Base-by-base conservation (phyloP, 2,329 filamentous ascomycete species). In the Bipolaris victoriae region DNA sequence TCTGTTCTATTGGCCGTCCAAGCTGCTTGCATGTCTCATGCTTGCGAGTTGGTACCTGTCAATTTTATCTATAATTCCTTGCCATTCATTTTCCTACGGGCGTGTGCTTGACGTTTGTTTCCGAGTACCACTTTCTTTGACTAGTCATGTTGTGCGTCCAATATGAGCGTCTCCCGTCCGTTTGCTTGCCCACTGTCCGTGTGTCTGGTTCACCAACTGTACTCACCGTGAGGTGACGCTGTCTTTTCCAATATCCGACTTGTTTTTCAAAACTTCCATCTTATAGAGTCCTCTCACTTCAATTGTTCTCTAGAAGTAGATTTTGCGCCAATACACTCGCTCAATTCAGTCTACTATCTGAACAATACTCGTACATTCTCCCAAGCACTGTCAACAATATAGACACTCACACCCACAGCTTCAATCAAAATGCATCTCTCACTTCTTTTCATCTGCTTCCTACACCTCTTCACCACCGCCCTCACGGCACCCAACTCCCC, bases 151-250 rank as follows among this genome's bases (percentile, higher is more conserved):
- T 26, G 35, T 16, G n/a, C 26, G 10, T 10, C 45, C 18, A 46
- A 18, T 31, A 18, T 31, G n/a, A 46, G 9, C n/a, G 40, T 40
- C 33, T 46, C 22, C 16, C 22, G 11, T 33, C 47, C 24, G 24
- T 46, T 55, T 60, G 55, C 50, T 48, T 20, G 24, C 26, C 39
- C n/a, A 35, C n/a, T 3, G 48, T 40, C 48, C 20, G 24, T 52
- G 41, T 35, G 18, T 37, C 29, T 20, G 13, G 10, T 47, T 37
- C 33, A 22, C 40, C 16, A 31, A 13, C n/a, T 31, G 43, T 31
- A 26, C 18, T 45, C 43, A 44, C 24, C 3, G 7, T 26, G 16
- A 39, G 16, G 24, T 39, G 20, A 43, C 5, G 35, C 15, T n/a
- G n/a, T 6, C 13, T 15, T 7, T 43, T 11, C 20, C 7, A 40